phyloP scores from a whole-genome alignment of 2,329 filamentous ascomycete genomes.

The Cytospora chrysosperma region DNA sequence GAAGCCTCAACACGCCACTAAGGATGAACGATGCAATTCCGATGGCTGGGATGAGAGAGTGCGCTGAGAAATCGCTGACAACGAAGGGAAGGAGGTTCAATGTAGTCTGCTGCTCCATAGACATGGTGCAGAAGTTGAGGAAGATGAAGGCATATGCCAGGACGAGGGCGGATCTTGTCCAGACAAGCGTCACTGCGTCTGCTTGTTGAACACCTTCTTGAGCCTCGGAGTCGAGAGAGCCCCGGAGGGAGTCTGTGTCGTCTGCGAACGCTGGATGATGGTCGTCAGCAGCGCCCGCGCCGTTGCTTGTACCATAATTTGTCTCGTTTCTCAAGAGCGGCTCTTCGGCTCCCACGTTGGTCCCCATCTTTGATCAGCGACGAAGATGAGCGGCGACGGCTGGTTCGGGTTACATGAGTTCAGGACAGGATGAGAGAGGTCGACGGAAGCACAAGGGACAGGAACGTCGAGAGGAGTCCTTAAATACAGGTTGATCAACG shows the following conservation, averaged over 20 bases:
- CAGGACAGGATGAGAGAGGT: not conserved
- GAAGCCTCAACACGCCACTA: slow-evolving; percentile 60
- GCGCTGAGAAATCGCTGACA: slow-evolving; percentile 49
- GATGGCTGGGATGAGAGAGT: slow-evolving; percentile 54
- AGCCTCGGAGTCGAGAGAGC: slow-evolving; percentile 22
- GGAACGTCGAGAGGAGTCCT: not conserved
- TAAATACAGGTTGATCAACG: not conserved
- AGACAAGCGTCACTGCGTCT: slow-evolving; percentile 48
- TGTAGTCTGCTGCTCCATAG: slow-evolving; percentile 16
- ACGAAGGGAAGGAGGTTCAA: slow-evolving; percentile 44
- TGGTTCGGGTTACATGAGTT: not conserved
- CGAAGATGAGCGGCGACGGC: not conserved
- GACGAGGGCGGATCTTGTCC: slow-evolving; percentile 41
- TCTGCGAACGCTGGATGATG: not conserved
- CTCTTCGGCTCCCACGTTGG: not conserved
- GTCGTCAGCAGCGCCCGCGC: not conserved
- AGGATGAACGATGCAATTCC: slow-evolving; percentile 56
- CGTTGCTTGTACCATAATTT: not conserved
- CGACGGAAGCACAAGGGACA: not conserved
- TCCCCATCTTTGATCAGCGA: slow-evolving; percentile 1
- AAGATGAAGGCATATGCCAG: slow-evolving; percentile 36
- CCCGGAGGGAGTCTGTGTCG: not conserved
- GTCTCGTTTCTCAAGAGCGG: not conserved
- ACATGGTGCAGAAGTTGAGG: slow-evolving; percentile 11
- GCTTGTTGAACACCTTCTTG: slow-evolving; percentile 49